These are phyloP conservation scores for Kuraishia ogatae DNA, from an alignment of 805 yeast genomes.

Conservation along the genomic window DNA sequence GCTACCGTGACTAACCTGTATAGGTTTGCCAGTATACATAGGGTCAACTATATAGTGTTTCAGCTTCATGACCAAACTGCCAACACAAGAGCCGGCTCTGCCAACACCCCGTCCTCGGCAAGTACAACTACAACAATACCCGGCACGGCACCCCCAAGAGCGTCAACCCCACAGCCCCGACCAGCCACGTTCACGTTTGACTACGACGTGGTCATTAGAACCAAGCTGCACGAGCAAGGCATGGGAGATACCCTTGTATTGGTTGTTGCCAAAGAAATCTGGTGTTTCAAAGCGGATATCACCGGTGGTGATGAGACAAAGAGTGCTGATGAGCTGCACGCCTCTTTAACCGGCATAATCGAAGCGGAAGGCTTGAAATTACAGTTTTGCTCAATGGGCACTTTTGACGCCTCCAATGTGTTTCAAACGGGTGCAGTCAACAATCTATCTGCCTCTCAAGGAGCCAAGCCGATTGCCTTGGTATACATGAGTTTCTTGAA, in stretches of 20 bases:
- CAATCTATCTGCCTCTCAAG: constrained; percentile 5
- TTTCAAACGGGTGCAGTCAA: constrained; percentile 8
- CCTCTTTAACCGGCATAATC: constrained; percentile 15
- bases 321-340: not conserved
- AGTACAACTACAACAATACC: not conserved
- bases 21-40: constrained; percentile 15
- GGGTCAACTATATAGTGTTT: constrained; percentile 22
- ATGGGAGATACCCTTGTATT: constrained; percentile 20
- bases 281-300: constrained; percentile 1
- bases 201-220: constrained; percentile 17
- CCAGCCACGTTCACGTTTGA: constrained; percentile 14
- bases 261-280: not conserved
- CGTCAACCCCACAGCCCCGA: constrained; percentile 1
- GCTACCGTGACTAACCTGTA: constrained; percentile 21
- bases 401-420: constrained; percentile 18
- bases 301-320: not conserved
- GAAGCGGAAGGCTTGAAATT: constrained; percentile 15
- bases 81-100: not conserved
- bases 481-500: constrained; percentile 38
- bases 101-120: too few species aligned
- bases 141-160: not conserved
- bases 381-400: constrained; percentile 16
- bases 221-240: constrained; percentile 12
- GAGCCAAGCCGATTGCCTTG: constrained; percentile 19
- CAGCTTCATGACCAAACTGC: constrained; percentile 13